phyloP scores from a whole-genome alignment of 495 filamentous ascomycete genomes.

The Neurospora sp. region DNA sequence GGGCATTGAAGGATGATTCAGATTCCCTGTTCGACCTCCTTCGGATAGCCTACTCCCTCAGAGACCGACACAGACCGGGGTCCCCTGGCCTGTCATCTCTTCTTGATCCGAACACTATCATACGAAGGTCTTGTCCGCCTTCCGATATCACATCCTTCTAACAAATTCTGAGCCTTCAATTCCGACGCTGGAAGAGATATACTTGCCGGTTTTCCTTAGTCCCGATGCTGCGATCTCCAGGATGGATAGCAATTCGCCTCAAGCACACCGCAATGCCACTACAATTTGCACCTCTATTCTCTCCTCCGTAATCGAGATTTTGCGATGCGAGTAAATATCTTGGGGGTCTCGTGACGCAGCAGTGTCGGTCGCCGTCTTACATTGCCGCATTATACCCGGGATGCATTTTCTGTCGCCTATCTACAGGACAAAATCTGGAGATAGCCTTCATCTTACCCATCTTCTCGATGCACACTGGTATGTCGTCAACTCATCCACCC shows the following conservation, averaged over 20 bases:
- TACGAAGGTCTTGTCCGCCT: background rate
- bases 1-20: background rate
- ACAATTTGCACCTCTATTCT: background rate
- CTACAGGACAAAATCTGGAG: background rate
- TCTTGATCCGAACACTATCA: background rate
- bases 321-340: background rate
- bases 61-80: background rate
- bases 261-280: background rate
- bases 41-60: background rate
- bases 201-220: background rate
- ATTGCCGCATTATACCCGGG: background rate
- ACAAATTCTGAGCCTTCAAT: background rate
- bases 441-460: background rate
- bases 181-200: background rate
- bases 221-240: background rate
- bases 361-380: background rate
- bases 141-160: background rate
- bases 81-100: background rate
- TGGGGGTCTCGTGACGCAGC: background rate
- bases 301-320: background rate
- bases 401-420: background rate
- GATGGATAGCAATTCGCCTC: background rate
- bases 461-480: background rate
- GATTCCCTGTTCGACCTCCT: background rate
- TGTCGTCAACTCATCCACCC: background rate